phyloP scores from a whole-genome alignment of 2,329 filamentous ascomycete species.

The Aspergillus cejpii region DNA sequence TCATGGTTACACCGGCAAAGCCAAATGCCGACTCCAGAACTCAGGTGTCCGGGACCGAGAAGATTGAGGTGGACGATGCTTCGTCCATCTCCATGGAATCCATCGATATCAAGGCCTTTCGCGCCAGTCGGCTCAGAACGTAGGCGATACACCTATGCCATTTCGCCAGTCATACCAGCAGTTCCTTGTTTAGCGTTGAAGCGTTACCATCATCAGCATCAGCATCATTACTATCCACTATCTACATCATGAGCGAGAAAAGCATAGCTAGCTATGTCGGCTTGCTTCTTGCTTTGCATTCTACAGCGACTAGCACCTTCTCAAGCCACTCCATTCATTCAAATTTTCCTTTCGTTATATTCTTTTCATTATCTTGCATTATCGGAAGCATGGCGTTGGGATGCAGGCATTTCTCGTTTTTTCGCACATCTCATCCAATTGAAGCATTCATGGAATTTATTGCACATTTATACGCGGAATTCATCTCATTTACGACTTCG shows the following conservation, averaged over 20 bases:
- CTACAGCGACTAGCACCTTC: neutral
- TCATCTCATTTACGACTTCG: too few species aligned
- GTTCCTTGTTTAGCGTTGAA: neutral
- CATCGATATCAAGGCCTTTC: constrained; percentile 33
- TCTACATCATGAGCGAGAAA: neutral
- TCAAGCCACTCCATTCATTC: neutral
- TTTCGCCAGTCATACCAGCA: neutral
- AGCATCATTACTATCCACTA: neutral
- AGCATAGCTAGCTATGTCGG: neutral
- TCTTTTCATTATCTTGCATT: neutral
- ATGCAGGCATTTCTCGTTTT: neutral
- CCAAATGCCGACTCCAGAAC: constrained; percentile 15
- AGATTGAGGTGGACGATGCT: constrained; percentile 35
- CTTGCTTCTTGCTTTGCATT: neutral
- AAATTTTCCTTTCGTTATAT: neutral
- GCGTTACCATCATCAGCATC: neutral
- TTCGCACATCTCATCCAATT: neutral
- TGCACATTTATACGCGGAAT: too few species aligned
- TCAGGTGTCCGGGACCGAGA: constrained; percentile 12
- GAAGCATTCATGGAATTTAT: too few species aligned
- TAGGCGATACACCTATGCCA: constrained; percentile 4
- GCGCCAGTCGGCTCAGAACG: constrained; percentile 22
- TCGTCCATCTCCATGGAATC: constrained; percentile 30
- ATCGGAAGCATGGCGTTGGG: neutral
- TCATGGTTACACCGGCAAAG: constrained; percentile 5